These are phyloP conservation scores for Karstenula rhodostoma DNA, from an alignment of 2,329 filamentous ascomycete species.

Conservation along the genomic window DNA sequence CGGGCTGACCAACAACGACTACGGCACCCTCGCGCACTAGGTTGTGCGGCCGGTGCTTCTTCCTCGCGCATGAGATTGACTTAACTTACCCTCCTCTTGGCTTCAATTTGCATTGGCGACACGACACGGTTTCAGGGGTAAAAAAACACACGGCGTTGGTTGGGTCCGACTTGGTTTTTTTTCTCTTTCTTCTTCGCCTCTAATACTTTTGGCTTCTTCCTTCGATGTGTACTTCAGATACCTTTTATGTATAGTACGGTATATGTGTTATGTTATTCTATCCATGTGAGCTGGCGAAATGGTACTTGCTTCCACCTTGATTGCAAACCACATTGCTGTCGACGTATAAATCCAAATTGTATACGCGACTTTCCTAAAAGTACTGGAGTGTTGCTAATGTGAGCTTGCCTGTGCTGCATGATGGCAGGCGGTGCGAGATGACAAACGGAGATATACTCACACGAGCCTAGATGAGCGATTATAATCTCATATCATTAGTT, in stretches of 20 bases:
- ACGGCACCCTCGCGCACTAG: constrained; percentile 35
- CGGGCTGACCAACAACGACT: constrained; percentile 37
- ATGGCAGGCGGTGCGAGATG: too few relatives aligned
- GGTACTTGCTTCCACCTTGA: too few relatives aligned
- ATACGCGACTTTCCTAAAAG: too few relatives aligned
- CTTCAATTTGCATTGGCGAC: constrained; percentile 21
- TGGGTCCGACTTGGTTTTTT: background rate
- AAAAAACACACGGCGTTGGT: constrained; percentile 4
- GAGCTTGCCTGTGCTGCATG: too few relatives aligned
- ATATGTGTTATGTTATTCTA: background rate
- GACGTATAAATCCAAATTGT: too few relatives aligned
- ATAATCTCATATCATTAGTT: too few relatives aligned
- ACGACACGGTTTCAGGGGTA: background rate
- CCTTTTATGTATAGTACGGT: background rate
- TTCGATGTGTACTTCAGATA: background rate
- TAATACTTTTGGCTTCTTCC: background rate
- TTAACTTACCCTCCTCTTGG: constrained; percentile 13
- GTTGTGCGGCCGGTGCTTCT: too few relatives aligned
- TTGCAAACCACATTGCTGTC: too few relatives aligned
- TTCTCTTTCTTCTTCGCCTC: background rate
- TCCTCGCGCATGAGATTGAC: background rate
- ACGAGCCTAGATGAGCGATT: too few relatives aligned
- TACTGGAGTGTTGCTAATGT: too few relatives aligned
- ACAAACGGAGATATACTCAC: too few relatives aligned
- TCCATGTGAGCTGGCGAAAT: too few relatives aligned